Evolutionary conservation across 805 yeast genomes (phyloP), one percentile per base, ranked within the genome.

Genomic region (Metschnikowia chrysomelidarum): DNA sequence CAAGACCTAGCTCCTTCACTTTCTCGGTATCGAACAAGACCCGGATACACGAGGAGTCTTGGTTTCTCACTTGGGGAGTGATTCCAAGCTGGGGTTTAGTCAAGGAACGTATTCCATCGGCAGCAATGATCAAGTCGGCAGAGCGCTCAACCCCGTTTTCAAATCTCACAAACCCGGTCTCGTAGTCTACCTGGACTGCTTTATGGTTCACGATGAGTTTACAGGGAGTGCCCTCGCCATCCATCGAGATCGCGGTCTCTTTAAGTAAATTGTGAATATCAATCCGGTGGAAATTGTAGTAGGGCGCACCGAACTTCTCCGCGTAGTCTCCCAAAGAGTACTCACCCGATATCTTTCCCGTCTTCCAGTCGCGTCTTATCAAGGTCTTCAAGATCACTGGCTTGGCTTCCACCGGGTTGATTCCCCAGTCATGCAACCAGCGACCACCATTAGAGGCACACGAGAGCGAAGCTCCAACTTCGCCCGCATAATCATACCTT

Each of bases 371-470:
- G 12, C 50, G 47, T 29, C 49, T 49, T 32, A 56, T 53, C 35
- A 56, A 32, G 19, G 43, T 41, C 34, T 49, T 48, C 23, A 53
- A 32, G 44, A 55, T 50, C 8, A 55, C 55, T 1, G 60, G 59
- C 24, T 43, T 45, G 4, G 55, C 47, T 20, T 47, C 50, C 15
- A 34, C 26, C 6, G 53, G 40, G 23, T 53, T 53, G 6, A 57
- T 46, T 1, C 49, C 62, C 51, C 57, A 46, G 19, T 54, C 59
- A 20, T 49, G 45, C 26, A 57, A 36, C 43, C 53, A 44, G 14
- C 43, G 38, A 2, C 60, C 59, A 6, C 60, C 60, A 31, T 57
- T 57, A 10, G 59, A 53, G 24, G 62, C 60, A 44, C 53, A 53
- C 4, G 56, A 51, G 19, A 57, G 41, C 7, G 60, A 52, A 34